Evolutionary conservation across 495 filamentous ascomycete genomes (phyloP), one percentile per base, ranked within the genome.

Genomic region (Staphylotrichum tortipilum): DNA sequence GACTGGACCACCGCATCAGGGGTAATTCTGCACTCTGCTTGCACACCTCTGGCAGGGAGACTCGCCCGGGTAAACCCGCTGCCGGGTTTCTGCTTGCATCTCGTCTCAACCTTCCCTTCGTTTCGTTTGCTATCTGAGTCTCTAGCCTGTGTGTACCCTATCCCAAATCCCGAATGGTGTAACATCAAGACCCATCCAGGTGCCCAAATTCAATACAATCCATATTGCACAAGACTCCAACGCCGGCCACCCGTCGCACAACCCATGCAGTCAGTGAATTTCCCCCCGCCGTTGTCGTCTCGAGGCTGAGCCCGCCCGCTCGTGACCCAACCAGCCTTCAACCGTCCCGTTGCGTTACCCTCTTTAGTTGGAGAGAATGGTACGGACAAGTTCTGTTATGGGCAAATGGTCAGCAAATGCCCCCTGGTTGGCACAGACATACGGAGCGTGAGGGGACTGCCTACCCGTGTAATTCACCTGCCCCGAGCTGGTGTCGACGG

Each of bases 391-490:
- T 50, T 95, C 88, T 90, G 49, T 23, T 43, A 11, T 22, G 21
- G 7, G 1, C 3, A 4, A 12, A 5, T 15, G 3, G 26, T 48
- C 17, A 23, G 19, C 45, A 38, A 14, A 2, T 14, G 18, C 4
- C 21, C 10, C 17, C 15, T 15, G 6, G 26, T 28, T 28, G n/a
- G n/a, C n/a, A n/a, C n/a, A n/a, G n/a, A n/a, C n/a, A n/a, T n/a
- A n/a, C n/a, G n/a, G n/a, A n/a, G n/a, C n/a, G n/a, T n/a, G n/a
- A n/a, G n/a, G n/a, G n/a, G n/a, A n/a, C n/a, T n/a, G 28, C 38
- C 5, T 74, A 91, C 88, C 89, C 38, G 83, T 89, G 68, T 98
- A 98, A 72, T 97, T 95, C 69, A 97, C 85, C 77, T 96, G 88
- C 52, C 89, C 91, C 47, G 82, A 88, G 67, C 82, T 88, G 49